Percentiles rank a stretch among this genome's conserved stretches.
Conservation (phyloP, 306 rosid species). For the Elaeagnus macrophylla region DNA sequence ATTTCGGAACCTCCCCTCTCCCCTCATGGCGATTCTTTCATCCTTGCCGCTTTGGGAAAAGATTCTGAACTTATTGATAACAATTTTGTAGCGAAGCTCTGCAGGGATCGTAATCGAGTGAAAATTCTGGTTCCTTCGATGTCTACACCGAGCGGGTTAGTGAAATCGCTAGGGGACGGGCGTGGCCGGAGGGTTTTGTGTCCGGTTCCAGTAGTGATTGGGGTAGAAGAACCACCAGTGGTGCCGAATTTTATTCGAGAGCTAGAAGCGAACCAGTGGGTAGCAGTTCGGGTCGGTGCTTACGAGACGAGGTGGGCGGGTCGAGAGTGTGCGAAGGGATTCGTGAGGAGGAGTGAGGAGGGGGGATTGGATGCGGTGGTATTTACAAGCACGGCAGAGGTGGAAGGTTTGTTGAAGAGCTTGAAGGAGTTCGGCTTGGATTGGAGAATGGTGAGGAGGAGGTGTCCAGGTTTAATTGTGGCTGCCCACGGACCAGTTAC, state of each 20-base stretch:
- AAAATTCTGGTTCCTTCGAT: slow-evolving; percentile 40
- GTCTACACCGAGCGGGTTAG: slow-evolving; percentile 46
- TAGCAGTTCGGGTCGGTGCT: slow-evolving; percentile 42
- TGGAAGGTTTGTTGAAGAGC: slow-evolving; percentile 70
- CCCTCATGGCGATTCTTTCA: slow-evolving; percentile 31
- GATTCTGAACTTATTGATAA: slow-evolving; percentile 54
- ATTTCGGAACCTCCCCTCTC: slow-evolving; percentile 38
- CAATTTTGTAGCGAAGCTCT: slow-evolving; percentile 25
- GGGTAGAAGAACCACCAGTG: slow-evolving; percentile 57
- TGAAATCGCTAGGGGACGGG: slow-evolving; percentile 38
- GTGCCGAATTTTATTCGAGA: slow-evolving; percentile 52
- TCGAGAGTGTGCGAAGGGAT: slow-evolving; percentile 36
- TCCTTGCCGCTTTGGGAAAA: slow-evolving; percentile 62
- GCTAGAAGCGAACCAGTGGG: slow-evolving; percentile 38
- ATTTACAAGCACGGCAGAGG: slow-evolving; percentile 77
- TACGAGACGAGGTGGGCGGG: slow-evolving; percentile 78
- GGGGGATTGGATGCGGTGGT: slow-evolving; percentile 46
- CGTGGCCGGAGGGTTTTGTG: slow-evolving; percentile 38
- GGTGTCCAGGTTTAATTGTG: slow-evolving; percentile 39
- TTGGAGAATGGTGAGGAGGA: slow-evolving; percentile 31
- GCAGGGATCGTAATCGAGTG: slow-evolving; percentile 17
- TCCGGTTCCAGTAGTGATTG: slow-evolving; percentile 47
- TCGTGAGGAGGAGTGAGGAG: slow-evolving; percentile 34
- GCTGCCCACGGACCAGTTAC: slow-evolving; percentile 77
- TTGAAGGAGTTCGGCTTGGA: slow-evolving; percentile 43